These are phyloP conservation scores for Leishmania tarentolae DNA, from an alignment of 208 protist species.

Conservation along the genomic window DNA sequence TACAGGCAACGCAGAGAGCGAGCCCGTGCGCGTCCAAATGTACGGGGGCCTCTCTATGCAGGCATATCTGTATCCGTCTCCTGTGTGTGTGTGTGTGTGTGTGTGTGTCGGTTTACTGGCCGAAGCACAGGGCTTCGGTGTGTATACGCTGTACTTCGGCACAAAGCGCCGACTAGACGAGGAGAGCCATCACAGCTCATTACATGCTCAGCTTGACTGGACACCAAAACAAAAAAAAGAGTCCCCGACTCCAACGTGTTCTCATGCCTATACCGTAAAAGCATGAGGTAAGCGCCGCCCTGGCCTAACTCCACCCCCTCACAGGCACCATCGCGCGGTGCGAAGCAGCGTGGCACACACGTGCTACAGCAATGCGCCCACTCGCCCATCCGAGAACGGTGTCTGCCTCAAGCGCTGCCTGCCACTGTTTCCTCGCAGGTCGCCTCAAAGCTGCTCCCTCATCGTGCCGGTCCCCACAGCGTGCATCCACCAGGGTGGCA, in stretches of 20 bases:
- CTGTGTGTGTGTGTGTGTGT: neutral
- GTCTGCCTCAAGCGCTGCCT: neutral
- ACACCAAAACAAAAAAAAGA: too few relatives aligned
- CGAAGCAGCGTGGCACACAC: neutral
- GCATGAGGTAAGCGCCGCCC: neutral
- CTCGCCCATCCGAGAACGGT: neutral
- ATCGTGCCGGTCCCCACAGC: neutral
- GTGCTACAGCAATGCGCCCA: neutral
- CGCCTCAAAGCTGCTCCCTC: neutral
- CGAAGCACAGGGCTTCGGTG: neutral
- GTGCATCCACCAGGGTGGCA: neutral
- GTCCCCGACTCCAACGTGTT: neutral
- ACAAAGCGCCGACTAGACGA: too few relatives aligned
- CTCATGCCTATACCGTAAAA: neutral
- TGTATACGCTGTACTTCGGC: too few relatives aligned
- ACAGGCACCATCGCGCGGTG: neutral
- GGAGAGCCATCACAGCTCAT: too few relatives aligned
- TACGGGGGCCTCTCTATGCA: neutral
- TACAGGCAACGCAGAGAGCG: too few relatives aligned
- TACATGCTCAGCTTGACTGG: too few relatives aligned
- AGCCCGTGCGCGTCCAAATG: too few relatives aligned
- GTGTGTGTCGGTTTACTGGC: neutral
- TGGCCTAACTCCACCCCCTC: neutral
- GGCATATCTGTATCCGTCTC: neutral
- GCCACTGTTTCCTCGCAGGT: neutral